These are phyloP conservation scores for Pseudoneurospora amorphoporcata DNA, from an alignment of 495 filamentous ascomycete genomes.

Conservation along the genomic window DNA sequence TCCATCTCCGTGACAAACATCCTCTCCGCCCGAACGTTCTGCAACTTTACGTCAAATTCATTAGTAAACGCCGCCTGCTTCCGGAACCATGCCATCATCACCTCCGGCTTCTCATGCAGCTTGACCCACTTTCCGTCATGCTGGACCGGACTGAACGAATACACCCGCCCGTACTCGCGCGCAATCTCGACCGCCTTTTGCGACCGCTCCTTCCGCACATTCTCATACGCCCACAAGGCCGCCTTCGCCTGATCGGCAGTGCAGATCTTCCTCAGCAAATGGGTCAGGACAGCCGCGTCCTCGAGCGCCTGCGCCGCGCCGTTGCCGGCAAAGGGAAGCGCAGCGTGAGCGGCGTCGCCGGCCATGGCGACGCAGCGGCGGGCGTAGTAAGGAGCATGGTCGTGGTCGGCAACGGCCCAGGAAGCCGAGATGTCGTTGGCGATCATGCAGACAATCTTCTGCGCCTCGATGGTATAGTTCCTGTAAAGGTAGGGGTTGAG, in stretches of 20 bases:
- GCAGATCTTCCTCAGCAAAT: constrained; percentile 18
- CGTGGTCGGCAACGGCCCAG: constrained; percentile 35
- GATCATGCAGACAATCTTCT: constrained; percentile 23
- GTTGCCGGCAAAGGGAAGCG: constrained; percentile 46
- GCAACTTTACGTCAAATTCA: constrained; percentile 20
- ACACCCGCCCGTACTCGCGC: constrained; percentile 23
- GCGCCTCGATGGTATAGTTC: constrained; percentile 25
- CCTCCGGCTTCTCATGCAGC: constrained; percentile 25
- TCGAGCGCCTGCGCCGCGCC: constrained; percentile 54
- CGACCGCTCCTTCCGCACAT: constrained; percentile 18
- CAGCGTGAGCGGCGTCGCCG: constrained; percentile 51
- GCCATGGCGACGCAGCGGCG: constrained; percentile 39
- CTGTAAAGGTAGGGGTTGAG: constrained; percentile 18
- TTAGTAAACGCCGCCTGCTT: constrained; percentile 23
- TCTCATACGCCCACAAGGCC: constrained; percentile 21
- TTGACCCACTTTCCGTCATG: not conserved
- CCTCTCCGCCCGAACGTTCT: constrained; percentile 16
- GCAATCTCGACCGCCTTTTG: constrained; percentile 24
- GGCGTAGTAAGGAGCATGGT: constrained; percentile 40
- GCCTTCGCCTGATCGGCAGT: constrained; percentile 4
- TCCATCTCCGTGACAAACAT: not conserved
- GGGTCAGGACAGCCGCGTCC: constrained; percentile 39
- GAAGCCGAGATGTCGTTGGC: constrained; percentile 23
- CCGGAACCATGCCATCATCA: constrained; percentile 20
- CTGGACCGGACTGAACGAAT: constrained; percentile 18